Conservation (phyloP, 2,329 filamentous ascomycete species). For the Blastomyces parvus region DNA sequence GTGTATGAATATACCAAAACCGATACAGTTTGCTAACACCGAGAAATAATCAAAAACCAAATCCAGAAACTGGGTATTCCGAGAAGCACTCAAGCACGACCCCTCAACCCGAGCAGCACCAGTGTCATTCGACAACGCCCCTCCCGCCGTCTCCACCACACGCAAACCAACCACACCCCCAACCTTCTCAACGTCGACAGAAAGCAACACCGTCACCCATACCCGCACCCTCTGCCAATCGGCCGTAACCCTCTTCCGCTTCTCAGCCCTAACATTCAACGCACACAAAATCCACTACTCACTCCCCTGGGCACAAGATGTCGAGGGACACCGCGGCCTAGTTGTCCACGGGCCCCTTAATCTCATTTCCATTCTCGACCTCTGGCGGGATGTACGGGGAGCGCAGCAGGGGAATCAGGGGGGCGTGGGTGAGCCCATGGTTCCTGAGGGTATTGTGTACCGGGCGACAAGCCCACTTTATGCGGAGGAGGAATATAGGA, state of each 20-base stretch:
- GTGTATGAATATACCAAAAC: background rate
- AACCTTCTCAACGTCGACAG: conserved; percentile 15
- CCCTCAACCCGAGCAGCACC: conserved; percentile 8
- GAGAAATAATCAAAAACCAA: background rate
- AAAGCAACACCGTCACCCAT: conserved; percentile 19
- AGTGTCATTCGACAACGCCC: conserved; percentile 6
- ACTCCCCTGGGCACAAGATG: conserved; percentile 34
- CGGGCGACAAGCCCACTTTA: conserved; percentile 43
- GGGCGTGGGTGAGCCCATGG: conserved; percentile 17
- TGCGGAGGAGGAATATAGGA: conserved; percentile 40
- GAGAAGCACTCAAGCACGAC: conserved; percentile 28
- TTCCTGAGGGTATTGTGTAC: conserved; percentile 39
- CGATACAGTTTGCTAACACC: background rate
- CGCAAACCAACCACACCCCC: conserved; percentile 13
- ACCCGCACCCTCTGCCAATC: conserved; percentile 30
- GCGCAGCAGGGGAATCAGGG: conserved; percentile 11
- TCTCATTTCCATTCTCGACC: conserved; percentile 34
- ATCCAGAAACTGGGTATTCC: conserved; percentile 38
- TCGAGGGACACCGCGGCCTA: conserved; percentile 36
- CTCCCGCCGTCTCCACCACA: conserved; percentile 7
- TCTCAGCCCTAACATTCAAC: conserved; percentile 38
- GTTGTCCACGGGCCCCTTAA: conserved; percentile 39
- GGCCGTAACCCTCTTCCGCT: conserved; percentile 35
- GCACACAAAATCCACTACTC: conserved; percentile 39
- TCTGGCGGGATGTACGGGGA: conserved; percentile 34